These are phyloP conservation scores for Podaxis pistillaris DNA, from an alignment of 768 basidiomycete species.

Conservation along the genomic window DNA sequence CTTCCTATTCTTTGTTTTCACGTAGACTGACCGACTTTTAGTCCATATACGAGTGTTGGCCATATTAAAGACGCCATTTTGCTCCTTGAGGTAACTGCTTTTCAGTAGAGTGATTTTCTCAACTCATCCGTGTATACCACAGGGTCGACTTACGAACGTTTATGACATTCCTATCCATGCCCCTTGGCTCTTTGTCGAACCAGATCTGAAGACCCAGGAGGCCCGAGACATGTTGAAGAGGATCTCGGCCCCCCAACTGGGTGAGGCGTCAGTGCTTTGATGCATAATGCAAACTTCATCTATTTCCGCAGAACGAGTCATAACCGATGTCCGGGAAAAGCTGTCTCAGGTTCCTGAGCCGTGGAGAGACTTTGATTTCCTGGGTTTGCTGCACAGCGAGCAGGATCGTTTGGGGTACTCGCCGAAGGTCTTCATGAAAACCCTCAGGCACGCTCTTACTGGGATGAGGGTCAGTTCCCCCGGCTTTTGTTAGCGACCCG, in stretches of 20 bases:
- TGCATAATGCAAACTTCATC: background rate
- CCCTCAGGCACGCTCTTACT: conserved; percentile 74
- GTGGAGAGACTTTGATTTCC: conserved; percentile 21
- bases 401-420: background rate
- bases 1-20: background rate
- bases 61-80: conserved; percentile 66
- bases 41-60: conserved; percentile 47
- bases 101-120: background rate
- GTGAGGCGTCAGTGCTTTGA: conserved; percentile 2
- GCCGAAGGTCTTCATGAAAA: conserved; percentile 28
- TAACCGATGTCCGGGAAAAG: conserved; percentile 29
- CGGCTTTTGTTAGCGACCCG: background rate
- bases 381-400: background rate
- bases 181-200: conserved; percentile 78
- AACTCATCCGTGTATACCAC: background rate
- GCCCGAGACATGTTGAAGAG: conserved; percentile 52
- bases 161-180: conserved; percentile 67
- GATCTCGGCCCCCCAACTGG: background rate
- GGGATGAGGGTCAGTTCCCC: conserved; percentile 69
- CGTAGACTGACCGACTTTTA: conserved; percentile 17
- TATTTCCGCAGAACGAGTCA: conserved; percentile 27
- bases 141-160: conserved; percentile 73
- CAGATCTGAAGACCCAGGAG: conserved; percentile 53
- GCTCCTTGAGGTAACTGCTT: conserved; percentile 50
- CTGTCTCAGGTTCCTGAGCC: conserved; percentile 29